Evolutionary conservation across 805 yeast genomes (phyloP).

Genomic region (Saturnispora mendoncae): DNA sequence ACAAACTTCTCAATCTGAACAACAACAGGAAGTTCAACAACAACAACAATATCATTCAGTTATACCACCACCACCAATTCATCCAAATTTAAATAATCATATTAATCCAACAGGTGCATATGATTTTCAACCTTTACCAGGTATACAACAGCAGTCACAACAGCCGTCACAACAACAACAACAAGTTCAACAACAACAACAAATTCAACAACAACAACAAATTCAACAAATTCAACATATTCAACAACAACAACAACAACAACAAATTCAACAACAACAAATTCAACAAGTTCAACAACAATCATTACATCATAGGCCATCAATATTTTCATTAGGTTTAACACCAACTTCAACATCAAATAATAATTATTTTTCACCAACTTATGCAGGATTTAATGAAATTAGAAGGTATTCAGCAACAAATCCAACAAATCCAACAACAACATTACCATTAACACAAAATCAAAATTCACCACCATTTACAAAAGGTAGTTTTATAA

Average conservation of each 20-base stretch:
- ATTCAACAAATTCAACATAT: background rate
- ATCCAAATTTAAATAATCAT: background rate
- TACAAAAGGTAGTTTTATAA: background rate
- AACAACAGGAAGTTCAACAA: background rate
- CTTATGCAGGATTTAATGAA: background rate
- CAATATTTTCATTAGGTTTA: background rate
- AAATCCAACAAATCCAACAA: background rate
- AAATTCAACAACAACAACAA: background rate
- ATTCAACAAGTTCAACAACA: background rate
- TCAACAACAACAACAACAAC: background rate
- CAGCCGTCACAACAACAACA: background rate
- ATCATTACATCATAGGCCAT: background rate
- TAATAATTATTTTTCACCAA: background rate
- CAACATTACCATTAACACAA: background rate
- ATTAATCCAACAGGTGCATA: background rate
- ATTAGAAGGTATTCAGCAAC: conserved; percentile 1
- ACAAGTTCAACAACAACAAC: background rate
- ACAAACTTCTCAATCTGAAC: too few relatives aligned
- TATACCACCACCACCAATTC: background rate
- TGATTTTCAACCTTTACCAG: background rate
- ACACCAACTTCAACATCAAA: background rate
- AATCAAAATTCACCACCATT: background rate
- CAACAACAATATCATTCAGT: conserved; percentile 4
- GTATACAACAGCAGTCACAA: background rate
- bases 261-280: background rate